Base-by-base conservation (phyloP, 1,284 basidiomycete genomes). In the Schizophyllum commune region DNA sequence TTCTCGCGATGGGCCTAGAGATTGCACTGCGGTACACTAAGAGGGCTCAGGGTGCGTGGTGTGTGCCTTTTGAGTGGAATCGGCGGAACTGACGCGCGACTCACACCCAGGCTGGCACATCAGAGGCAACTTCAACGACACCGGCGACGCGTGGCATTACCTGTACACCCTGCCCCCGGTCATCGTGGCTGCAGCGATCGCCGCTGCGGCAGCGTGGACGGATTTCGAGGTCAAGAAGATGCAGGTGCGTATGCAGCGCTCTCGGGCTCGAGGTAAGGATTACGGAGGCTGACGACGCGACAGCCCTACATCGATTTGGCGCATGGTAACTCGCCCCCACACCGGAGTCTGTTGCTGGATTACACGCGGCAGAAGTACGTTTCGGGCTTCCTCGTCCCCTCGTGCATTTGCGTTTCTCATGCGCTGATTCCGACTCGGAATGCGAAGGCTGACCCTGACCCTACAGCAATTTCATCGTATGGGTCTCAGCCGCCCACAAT, bases 301-400 rank as follows among this genome's bases (percentile, higher is more conserved):
- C 39, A 82, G 79, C 81, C 81, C 9, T 83, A 83, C 66, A 76
- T 83, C n/a, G 81, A 83, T 63, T 76, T 83, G 5, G 78, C 79
- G 4, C 78, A 80, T 57, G 81, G 82, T 0, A 76, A 82, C 61
- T 77, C 81, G 0, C 79, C 79, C 0, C 76, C 81, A 2, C 72
- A 81, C 58, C 74, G 75, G 9, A 79, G 78, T 68, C 70, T 83
- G 11, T 67, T 83, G 7, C 67, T 84, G 17, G 81, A 84, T 66
- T 83, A 84, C 63, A 82, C 80, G 1, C 74, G 79, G n/a, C 72
- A 70, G 15, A 47, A 47, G 39, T 47, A 17, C 39, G 39, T 80
- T 27, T 47, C 9, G 59, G 32, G 11, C 32, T 57, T 34, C 19
- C 22, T 56, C n/a, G 19, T 22, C 11, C 47, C 22, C 55, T 34